Base-by-base conservation (phyloP, 169 alveolate species). In the Cytauxzoon felis region DNA sequence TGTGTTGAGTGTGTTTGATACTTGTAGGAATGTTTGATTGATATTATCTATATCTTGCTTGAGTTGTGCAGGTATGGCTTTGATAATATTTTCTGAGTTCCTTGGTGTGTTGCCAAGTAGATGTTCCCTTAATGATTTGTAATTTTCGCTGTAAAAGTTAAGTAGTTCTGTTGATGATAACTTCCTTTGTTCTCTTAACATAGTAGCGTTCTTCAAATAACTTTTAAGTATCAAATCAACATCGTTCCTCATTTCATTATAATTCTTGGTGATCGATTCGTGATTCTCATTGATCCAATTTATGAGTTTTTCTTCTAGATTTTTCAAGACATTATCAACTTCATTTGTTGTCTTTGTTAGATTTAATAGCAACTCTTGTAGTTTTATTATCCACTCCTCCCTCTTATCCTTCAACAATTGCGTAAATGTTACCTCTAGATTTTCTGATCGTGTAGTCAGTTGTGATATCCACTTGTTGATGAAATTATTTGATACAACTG, bases 391-490 rank as follows among this genome's bases (percentile, higher is more conserved):
- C 91, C 91, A 85, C 32, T 79, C 88, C 58, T 80, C 81, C 18
- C 79, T 53, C 51, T 70, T 75, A 58, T 85, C 91, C 40, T 48
- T 69, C 5, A 85, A 47, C 11, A 78, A 68, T 63, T 85, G 85
- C 47, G 73, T 68, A 56, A 85, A 85, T 36, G 78, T 65, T 21
- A 70, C 59, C 43, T 80, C 81, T 13, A 85, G 65, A 32, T 78
- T 75, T 21, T 85, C 85, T 18, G 78, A 48, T 23, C 80, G 32
- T 3, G 81, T 70, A 43, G 38, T 67, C 56, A 85, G 58, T 34
- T 80, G 76, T 45, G 81, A 69, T 36, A 80, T 78, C 91, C 91
- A 85, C 60, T 80, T 68, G 54, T 80, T 63, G n/a, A 85, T 34
- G 16, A 60, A 61, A 34, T 75, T 80, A 78, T 85, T 73, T 40